A percentile compares a stretch with the other conserved stretches of the same genome.
phyloP scores from a whole-genome alignment of 768 basidiomycete species.

The Leccinum subtestaceum region DNA sequence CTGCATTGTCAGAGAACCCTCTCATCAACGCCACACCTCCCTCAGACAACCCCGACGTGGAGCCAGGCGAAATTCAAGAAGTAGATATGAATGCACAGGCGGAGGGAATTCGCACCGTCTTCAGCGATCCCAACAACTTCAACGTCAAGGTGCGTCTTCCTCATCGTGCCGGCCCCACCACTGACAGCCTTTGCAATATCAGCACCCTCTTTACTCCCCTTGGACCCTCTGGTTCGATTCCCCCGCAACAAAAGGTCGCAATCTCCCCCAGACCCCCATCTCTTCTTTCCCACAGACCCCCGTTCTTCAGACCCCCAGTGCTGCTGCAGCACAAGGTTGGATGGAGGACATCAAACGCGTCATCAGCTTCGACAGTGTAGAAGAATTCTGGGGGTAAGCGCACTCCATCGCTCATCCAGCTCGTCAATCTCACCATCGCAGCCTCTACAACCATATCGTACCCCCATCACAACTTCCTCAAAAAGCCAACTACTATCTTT shows the following conservation, averaged over 20 bases:
- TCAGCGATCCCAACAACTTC: slow-evolving; percentile 89
- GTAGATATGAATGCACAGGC: slow-evolving; percentile 82
- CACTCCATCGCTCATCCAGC: not conserved
- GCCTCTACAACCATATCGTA: slow-evolving; percentile 95
- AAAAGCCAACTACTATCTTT: slow-evolving; percentile 99
- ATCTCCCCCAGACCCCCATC: slow-evolving; percentile 79
- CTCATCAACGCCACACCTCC: slow-evolving; percentile 5
- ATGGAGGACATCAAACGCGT: slow-evolving; percentile 99
- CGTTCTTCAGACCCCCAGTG: slow-evolving; percentile 67
- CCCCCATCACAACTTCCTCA: slow-evolving; percentile 89
- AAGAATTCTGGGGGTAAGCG: slow-evolving; percentile 97
- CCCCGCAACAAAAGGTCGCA: slow-evolving; percentile 84
- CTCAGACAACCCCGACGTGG: slow-evolving; percentile 42
- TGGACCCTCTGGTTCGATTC: slow-evolving; percentile 99
- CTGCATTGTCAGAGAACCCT: slow-evolving; percentile 64
- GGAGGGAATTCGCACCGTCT: slow-evolving; percentile 85
- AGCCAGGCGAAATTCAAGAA: slow-evolving; percentile 86
- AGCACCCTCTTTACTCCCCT: slow-evolving; percentile 92
- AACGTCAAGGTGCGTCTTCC: slow-evolving; percentile 80
- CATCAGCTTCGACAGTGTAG: slow-evolving; percentile 92
- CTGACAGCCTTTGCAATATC: slow-evolving; percentile 6
- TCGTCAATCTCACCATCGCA: slow-evolving; percentile 32
- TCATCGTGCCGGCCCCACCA: not conserved
- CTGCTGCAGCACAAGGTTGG: slow-evolving; percentile 82
- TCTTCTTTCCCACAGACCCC: slow-evolving; percentile 79